These are phyloP conservation scores for Malus domestica DNA, from an alignment of 306 rosid species.

Conservation along the genomic window ASM211411v1 NC_041803.1:14042001-14042500, in stretches of 20 bases:
- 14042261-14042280: constrained; percentile 74
- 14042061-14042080: constrained; percentile 85
- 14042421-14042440: constrained; percentile 6
- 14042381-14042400: constrained; percentile 55
- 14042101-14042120: constrained; percentile 43
- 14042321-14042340: constrained; percentile 54
- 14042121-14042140: constrained; percentile 51
- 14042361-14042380: constrained; percentile 76
- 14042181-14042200: constrained; percentile 46
- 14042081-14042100: constrained; percentile 48
- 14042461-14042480: constrained; percentile 51
- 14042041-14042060: constrained; percentile 65
- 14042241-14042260: constrained; percentile 53
- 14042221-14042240: constrained; percentile 52
- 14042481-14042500: constrained; percentile 67
- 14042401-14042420: constrained; percentile 43
- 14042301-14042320: constrained; percentile 58
- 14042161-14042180: constrained; percentile 64
- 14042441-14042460: constrained; percentile 29
- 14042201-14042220: constrained; percentile 42
- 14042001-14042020: neutral
- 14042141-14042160: constrained; percentile 56
- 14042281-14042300: constrained; percentile 52
- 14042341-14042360: constrained; percentile 68
- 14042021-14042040: neutral